A percentile compares a stretch with the other conserved stretches of the same genome.
These are phyloP conservation scores for Pinus tabuliformis DNA, from an alignment of 75 land plant species.

Conservation along the genomic window DNA sequence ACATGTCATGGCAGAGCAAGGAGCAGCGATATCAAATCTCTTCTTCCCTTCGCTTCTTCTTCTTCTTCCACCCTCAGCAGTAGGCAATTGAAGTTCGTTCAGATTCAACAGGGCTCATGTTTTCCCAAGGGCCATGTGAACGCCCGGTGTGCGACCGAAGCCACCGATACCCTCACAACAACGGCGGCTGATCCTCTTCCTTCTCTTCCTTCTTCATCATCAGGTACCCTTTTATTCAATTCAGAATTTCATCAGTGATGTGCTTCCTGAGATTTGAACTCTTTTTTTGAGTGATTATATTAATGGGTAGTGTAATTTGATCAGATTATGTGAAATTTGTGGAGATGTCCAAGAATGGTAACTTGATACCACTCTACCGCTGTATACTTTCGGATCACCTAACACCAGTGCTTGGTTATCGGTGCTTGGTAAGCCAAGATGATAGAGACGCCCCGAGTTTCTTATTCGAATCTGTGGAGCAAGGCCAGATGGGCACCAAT, in stretches of 20 bases:
- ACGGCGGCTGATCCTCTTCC: no score
- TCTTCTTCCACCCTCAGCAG: background rate
- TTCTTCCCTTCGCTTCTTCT: background rate
- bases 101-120: background rate
- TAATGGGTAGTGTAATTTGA: constrained; percentile 1
- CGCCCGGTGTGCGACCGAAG: background rate
- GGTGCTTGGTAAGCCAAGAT: constrained; percentile 87
- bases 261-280: background rate
- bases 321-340: constrained; percentile 34
- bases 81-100: background rate
- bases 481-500: constrained; percentile 28
- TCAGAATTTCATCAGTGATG: background rate
- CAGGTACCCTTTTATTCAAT: background rate
- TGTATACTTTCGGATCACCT: constrained; percentile 88
- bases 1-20: background rate
- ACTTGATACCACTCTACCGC: constrained; percentile 72
- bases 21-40: background rate
- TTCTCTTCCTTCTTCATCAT: background rate
- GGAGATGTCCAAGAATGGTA: constrained; percentile 64
- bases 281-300: background rate
- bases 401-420: constrained; percentile 90
- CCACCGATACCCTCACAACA: background rate
- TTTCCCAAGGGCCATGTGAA: background rate
- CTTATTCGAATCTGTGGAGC: constrained; percentile 83
- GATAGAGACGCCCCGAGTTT: constrained; percentile 96